Evolutionary conservation across 164 flowering plant species (phyloP).

Genomic region (Sedum album): DNA sequence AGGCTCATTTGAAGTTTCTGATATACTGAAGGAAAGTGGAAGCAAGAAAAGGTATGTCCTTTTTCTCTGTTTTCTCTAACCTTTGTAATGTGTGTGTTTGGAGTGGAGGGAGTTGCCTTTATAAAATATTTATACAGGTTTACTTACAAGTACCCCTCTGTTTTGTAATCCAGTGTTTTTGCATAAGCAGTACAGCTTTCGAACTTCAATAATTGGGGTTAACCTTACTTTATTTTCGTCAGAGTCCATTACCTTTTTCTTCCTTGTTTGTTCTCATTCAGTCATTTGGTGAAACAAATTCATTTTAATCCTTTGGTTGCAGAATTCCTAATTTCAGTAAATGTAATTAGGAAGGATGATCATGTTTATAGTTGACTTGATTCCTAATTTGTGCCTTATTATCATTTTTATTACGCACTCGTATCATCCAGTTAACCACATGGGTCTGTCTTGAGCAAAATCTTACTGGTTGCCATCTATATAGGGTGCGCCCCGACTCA

Average conservation of each 20-base stretch:
- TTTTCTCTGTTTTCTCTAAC: background rate
- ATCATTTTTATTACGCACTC: background rate
- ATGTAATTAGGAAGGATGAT: background rate
- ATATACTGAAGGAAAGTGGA: slow-evolving; percentile 30
- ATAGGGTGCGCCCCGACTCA: slow-evolving; percentile 42
- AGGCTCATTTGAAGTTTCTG: slow-evolving; percentile 33
- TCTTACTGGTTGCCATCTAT: slow-evolving; percentile 1
- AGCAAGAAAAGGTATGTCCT: slow-evolving; percentile 38
- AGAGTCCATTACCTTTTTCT: too few species aligned
- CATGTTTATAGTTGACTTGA: background rate
- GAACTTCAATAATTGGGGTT: too few species aligned
- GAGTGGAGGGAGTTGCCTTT: too few species aligned
- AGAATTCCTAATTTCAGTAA: background rate
- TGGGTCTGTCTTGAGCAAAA: background rate
- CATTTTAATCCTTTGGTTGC: too few species aligned
- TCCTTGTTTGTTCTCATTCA: too few species aligned
- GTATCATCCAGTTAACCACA: background rate
- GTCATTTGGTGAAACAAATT: too few species aligned
- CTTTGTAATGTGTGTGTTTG: background rate
- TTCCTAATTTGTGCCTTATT: too few species aligned
- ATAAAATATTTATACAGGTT: too few species aligned
- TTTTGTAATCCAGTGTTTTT: too few species aligned
- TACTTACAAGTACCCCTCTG: too few species aligned
- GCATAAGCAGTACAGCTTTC: too few species aligned
- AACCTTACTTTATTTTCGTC: too few species aligned